Evolutionary conservation across 2,329 filamentous ascomycete genomes (phyloP), one percentile per base, ranked within the genome.

Genomic region (Coniochaeta sp.): DNA sequence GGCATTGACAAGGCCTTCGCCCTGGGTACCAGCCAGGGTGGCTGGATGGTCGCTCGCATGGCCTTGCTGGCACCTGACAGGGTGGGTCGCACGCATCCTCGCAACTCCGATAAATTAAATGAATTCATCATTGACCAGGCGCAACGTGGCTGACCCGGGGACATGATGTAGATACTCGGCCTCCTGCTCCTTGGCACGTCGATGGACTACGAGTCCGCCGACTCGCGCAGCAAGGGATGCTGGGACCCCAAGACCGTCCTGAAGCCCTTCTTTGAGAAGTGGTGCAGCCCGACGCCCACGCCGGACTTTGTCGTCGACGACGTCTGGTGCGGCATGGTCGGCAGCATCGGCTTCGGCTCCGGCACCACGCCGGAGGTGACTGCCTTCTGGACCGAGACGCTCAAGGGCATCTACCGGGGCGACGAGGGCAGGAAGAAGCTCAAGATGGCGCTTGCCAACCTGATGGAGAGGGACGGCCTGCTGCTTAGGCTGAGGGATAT

Each of bases 21-120:
- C 0, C 67, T 82, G 9, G 81, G 81, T 19, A 81, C 79, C 9
- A 80, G 77, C 59, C 79, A 82, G 67, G 80, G 80, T 24, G 81
- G 79, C 2, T 83, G 79, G 79, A 74, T 83, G 24, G 75, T 77
- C 2, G 68, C 73, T 3, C 73, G 80, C 17, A 81, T 83, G 77
- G 54, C 80, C 3, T 71, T 83, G 22, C 65, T 83, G 52, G 79
- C 76, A 6, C 79, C 80, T 6, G 73, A 77, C 44, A 76, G 72
- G 71, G 79, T 79, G 72, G 62, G 54, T 40, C 38, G 16, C 34
- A 36, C 34, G 11, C 7, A 36, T 12, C 34, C 34, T 36, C 3
- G 3, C 34, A 6, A 31, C 28, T 9, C 28, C 28, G n/a, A n/a
- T n/a, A n/a, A n/a, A n/a, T n/a, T n/a, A n/a, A n/a, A n/a, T n/a